A percentile compares a stretch with the other conserved stretches of the same genome.
Evolutionary conservation across 176 grass and related monocot genomes (phyloP).

Genomic region (Triticum dicoccoides): DNA sequence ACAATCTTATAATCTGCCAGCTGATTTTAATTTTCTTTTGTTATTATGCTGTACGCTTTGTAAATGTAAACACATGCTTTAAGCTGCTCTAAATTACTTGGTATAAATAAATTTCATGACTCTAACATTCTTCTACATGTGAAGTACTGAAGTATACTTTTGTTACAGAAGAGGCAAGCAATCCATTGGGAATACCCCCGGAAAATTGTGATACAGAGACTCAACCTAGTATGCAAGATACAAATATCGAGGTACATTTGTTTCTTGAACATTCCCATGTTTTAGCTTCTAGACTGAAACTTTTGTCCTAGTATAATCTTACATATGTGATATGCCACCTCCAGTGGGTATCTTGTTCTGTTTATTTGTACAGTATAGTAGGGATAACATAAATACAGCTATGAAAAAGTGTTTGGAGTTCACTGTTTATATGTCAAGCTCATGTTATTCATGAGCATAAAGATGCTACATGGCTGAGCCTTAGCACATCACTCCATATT

Average conservation of each 20-base stretch:
- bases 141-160: slow-evolving; percentile 32
- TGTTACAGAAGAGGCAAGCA: slow-evolving; percentile 35
- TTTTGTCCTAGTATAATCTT: background rate
- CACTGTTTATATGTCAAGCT: slow-evolving; percentile 13
- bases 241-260: slow-evolving; percentile 42
- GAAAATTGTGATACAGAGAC: slow-evolving; percentile 26
- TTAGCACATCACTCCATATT: slow-evolving; percentile 11
- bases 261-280: slow-evolving; percentile 2
- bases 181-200: slow-evolving; percentile 21
- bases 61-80: background rate
- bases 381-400: background rate
- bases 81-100: slow-evolving; percentile 15
- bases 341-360: background rate
- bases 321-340: slow-evolving; percentile 20
- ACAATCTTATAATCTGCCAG: background rate
- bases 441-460: background rate
- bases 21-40: slow-evolving; percentile 11
- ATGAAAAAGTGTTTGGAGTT: background rate
- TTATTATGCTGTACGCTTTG: slow-evolving; percentile 5
- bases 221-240: slow-evolving; percentile 31
- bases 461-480: background rate
- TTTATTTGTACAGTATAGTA: slow-evolving; percentile 5
- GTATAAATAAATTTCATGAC: background rate
- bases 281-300: slow-evolving; percentile 10
- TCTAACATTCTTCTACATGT: background rate